Base-by-base conservation (phyloP, 1,284 basidiomycete species). In the Trichosporon asahii region DNA sequence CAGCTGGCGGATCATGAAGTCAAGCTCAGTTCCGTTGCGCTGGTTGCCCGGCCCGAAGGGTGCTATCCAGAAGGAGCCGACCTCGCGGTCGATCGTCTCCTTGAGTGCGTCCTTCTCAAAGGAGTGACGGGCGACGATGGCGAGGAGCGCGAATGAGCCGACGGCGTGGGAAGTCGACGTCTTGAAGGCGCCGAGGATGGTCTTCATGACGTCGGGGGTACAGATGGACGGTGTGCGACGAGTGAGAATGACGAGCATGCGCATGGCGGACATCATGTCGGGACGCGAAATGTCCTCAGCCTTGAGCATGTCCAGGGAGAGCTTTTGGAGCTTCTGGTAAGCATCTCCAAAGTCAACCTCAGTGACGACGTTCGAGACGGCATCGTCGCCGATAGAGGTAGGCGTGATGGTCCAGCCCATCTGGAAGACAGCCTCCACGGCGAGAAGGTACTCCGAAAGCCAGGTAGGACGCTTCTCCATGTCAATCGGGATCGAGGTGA, bases 91-190 rank as follows among this genome's bases (percentile, higher is more conserved):
- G 89, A 99, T 95, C 72, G 92, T 87, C 6, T 86, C 85, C 68
- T 89, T 87, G 35, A 98, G 81, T 1, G 88, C 88, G 6, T 84
- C 79, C 4, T 86, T 78, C 74, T 95, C 91, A 66, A 96, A 88
- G 67, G 94, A 85, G 80, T 99, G 96, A 2, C 97, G 91, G 21
- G 98, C 85, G 69, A 98, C 91, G 77, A 93, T 92, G 23, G 91
- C 89, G 64, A 94, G 88, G 80, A 95, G 92, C 0, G 92, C 89
- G 69, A 94, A 92, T 74, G 90, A 91, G 31, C 91, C 89, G 60
- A 53, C 68, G 66, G 79, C 72, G 73, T 74, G 79, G 69, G 69
- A 65, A 18, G 49, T 57, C 0, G 89, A 86, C 7, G 85, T 80
- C 72, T 74, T 72, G 72, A 92, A 84, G 57, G 89, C 87, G 70